phyloP scores from a whole-genome alignment of 768 basidiomycete species.

The Gelatoporia subvermispora region DNA sequence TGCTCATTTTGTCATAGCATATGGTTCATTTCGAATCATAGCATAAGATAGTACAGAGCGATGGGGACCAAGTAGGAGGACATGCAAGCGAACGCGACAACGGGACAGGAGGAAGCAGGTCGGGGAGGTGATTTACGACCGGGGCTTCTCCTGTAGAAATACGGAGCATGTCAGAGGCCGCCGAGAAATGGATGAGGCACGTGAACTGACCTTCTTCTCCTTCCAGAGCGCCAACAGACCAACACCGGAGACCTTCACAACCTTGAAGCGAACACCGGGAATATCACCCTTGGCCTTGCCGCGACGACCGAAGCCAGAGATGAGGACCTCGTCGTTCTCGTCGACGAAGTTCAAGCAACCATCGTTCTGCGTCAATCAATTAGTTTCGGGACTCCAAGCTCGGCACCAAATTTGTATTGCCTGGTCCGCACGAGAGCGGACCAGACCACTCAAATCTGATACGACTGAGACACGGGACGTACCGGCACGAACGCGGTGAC shows the following conservation, averaged over 20 bases:
- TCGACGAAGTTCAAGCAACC: constrained; percentile 98
- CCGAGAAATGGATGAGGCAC: background rate
- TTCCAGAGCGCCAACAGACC: constrained; percentile 98
- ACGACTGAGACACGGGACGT: constrained; percentile 28
- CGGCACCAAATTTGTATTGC: constrained; percentile 2
- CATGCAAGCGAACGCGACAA: background rate
- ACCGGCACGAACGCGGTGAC: constrained; percentile 99
- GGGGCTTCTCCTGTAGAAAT: constrained; percentile 30
- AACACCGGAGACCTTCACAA: constrained; percentile 99
- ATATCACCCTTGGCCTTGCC: constrained; percentile 99
- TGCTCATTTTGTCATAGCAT: background rate
- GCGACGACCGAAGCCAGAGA: constrained; percentile 99
- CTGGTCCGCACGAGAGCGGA: constrained; percentile 8
- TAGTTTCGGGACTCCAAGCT: background rate
- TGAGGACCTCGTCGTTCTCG: constrained; percentile 99
- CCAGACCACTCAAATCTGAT: background rate
- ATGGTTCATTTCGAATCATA: constrained; percentile 7
- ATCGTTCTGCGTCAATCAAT: constrained; percentile 58
- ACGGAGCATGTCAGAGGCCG: background rate
- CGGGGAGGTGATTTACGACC: constrained; percentile 25
- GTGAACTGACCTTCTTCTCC: constrained; percentile 79
- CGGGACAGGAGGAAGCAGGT: constrained; percentile 4
- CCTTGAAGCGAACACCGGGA: constrained; percentile 99
- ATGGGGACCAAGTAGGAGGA: constrained; percentile 3
- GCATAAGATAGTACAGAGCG: constrained; percentile 5